Base-by-base conservation (phyloP, 345 rosid species). In the Laguncularia racemosa region DNA sequence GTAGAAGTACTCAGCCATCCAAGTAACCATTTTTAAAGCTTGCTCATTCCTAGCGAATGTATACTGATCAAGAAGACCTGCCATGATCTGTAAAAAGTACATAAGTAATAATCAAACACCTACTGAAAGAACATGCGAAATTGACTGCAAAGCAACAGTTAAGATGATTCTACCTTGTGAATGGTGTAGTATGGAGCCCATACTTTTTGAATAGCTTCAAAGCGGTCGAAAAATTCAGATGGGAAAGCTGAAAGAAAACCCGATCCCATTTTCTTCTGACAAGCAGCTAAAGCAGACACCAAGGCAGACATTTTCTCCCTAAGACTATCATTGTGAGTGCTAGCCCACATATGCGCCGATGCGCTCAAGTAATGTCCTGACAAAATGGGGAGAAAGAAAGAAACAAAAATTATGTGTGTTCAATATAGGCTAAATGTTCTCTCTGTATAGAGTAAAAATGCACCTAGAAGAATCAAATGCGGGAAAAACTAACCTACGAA, bases 111-210 rank as follows among this genome's bases (percentile, higher is more conserved):
- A 33, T 33, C 40, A 6, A 33, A 33, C 9, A 33, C 40, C 40
- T 33, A 6, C 10, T 1, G 7, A 33, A 33, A 33, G 1, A 33
- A 33, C 9, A 33, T 33, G 7, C 7, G 9, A 33, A 33, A 9
- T 33, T 33, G 10, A 33, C 7, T 33, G 40, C 11, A 33, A 33
- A 33, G 28, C 28, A 23, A 23, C 28, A 23, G 4, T 23, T 23
- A 23, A 6, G 5, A 23, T 23, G 28, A 53, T 1, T 57, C 47
- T 53, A 86, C 96, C 91, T 93, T 93, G 79, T 93, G 97, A 63
- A 93, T 83, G 55, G 97, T 93, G 68, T 93, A 93, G 66, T 93
- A 93, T 14, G 99, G 97, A 66, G 99, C 99, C 97, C 99, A 93
- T 5, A 93, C 97, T 20, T 84, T 86, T 51, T 62, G 63, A 53